Evolutionary conservation across 495 filamentous ascomycete species (phyloP).

Genomic region (Neurospora sp.): DNA sequence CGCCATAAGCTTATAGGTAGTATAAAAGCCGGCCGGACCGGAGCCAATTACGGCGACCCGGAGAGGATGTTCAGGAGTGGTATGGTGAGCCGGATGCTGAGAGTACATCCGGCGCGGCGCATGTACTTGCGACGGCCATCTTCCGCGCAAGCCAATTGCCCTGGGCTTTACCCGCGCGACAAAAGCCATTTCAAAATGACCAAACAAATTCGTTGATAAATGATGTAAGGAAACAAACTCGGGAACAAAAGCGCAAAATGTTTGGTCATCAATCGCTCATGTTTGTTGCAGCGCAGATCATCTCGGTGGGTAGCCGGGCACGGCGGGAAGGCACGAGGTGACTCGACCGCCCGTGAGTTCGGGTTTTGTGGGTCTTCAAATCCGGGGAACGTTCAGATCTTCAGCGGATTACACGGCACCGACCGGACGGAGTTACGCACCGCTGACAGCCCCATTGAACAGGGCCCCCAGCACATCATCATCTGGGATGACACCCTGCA

Average conservation of each 20-base stretch:
- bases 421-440: neutral
- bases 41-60: slow-evolving; percentile 87
- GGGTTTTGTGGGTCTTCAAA: neutral
- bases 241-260: neutral
- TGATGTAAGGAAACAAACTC: neutral
- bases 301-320: neutral
- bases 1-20: slow-evolving; percentile 70
- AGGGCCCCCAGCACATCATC: neutral
- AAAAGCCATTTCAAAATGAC: neutral
- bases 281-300: neutral
- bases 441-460: neutral
- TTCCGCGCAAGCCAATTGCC: neutral
- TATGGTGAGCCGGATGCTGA: slow-evolving; percentile 6
- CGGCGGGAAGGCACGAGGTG: neutral
- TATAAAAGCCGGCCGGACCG: slow-evolving; percentile 93
- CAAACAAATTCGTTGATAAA: neutral
- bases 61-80: slow-evolving; percentile 40
- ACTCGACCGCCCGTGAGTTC: neutral
- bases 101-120: neutral
- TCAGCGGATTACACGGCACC: neutral
- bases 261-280: neutral
- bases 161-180: neutral
- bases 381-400: neutral
- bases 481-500: neutral
- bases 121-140: neutral